Evolutionary conservation across 192 early-diverging fungal species (phyloP).

Genomic region (Phlyctochytrium bullatum): DNA sequence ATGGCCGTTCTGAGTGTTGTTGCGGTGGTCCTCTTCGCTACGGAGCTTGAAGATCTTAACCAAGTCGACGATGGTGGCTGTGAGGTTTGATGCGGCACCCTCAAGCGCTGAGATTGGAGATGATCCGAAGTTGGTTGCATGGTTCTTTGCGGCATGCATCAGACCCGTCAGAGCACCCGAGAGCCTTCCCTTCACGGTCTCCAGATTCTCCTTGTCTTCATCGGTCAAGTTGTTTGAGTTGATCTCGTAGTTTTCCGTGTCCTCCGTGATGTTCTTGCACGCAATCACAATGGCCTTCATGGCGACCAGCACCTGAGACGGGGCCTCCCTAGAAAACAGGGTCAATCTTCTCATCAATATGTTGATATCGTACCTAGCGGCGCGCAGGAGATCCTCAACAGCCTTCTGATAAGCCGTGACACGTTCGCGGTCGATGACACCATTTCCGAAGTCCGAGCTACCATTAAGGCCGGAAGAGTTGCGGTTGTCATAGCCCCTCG

Average conservation of each 20-base stretch:
- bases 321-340: slow-evolving; percentile 53
- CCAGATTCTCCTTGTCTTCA: slow-evolving; percentile 50
- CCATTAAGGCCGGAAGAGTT: background rate
- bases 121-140: slow-evolving; percentile 62
- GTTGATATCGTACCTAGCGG: slow-evolving; percentile 45
- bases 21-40: slow-evolving; percentile 9
- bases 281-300: slow-evolving; percentile 81
- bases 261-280: slow-evolving; percentile 80
- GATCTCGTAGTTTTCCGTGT: slow-evolving; percentile 66
- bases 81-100: slow-evolving; percentile 74
- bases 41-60: slow-evolving; percentile 55
- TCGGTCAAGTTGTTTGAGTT: slow-evolving; percentile 42
- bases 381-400: slow-evolving; percentile 76
- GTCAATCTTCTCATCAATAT: slow-evolving; percentile 5
- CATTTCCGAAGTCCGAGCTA: slow-evolving; percentile 40
- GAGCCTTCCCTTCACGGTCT: slow-evolving; percentile 58
- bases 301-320: slow-evolving; percentile 72
- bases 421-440: slow-evolving; percentile 66
- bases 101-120: slow-evolving; percentile 74
- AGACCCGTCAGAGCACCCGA: slow-evolving; percentile 65
- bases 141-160: slow-evolving; percentile 72
- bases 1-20: background rate
- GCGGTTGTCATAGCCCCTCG: background rate
- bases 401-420: slow-evolving; percentile 76
- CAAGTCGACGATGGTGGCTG: slow-evolving; percentile 76